Percentiles rank a stretch among this genome's conserved stretches.
These are phyloP conservation scores for Alternaria postmessia DNA, from an alignment of 2,329 filamentous ascomycete genomes.

Conservation along the genomic window DNA sequence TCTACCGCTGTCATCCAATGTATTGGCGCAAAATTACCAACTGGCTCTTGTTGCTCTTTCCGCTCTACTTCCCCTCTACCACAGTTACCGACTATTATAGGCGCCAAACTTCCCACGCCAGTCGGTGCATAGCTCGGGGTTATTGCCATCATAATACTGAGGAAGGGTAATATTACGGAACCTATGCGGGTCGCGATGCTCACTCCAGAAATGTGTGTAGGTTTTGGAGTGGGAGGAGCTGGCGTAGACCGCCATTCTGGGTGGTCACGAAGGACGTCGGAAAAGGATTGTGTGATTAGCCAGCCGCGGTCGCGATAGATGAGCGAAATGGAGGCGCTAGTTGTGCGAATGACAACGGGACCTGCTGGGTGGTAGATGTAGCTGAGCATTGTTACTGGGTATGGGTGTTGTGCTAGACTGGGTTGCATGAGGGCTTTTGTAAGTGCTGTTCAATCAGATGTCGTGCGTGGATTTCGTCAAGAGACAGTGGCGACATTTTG, in stretches of 20 bases:
- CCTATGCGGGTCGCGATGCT: background rate
- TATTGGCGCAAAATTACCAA: slow-evolving; percentile 1
- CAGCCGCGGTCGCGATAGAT: slow-evolving; percentile 9
- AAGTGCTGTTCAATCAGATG: background rate
- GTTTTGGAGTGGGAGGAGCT: background rate
- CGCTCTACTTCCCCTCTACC: background rate
- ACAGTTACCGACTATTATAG: background rate
- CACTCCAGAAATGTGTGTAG: background rate
- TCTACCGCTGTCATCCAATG: slow-evolving; percentile 13
- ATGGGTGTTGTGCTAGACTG: background rate
- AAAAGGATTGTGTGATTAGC: slow-evolving; percentile 9
- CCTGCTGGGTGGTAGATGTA: slow-evolving; percentile 15
- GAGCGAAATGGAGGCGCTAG: slow-evolving; percentile 5
- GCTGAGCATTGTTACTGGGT: slow-evolving; percentile 10
- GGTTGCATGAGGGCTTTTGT: background rate
- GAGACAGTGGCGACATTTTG: background rate
- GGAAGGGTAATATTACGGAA: background rate
- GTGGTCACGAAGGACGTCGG: background rate
- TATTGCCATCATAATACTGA: background rate
- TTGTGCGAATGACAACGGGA: slow-evolving; percentile 10
- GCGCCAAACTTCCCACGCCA: background rate
- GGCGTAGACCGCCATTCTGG: slow-evolving; percentile 4
- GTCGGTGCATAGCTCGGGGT: background rate
- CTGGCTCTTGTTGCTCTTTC: background rate
- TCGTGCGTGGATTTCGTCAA: background rate